Base-by-base conservation (phyloP, 2,329 filamentous ascomycete genomes). In the Nemania diffusa region DNA sequence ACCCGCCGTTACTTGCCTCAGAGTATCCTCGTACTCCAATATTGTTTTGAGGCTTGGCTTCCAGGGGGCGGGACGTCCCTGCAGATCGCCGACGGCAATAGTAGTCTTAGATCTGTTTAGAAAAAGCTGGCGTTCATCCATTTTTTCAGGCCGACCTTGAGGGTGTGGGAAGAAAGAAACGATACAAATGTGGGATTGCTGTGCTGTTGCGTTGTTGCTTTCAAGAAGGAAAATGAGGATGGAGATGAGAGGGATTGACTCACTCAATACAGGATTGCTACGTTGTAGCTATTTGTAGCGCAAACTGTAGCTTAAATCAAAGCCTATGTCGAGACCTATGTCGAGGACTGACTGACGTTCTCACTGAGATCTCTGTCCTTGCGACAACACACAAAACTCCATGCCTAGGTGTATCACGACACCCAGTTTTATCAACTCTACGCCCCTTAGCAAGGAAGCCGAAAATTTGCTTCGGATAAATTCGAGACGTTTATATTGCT, bases 1-100 rank as follows among this genome's bases (percentile, higher is more conserved):
- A 51, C 40, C 17, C 11, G n/a, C n/a, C 32, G 29, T 55, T 37
- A 64, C 62, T 70, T 70, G 68, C 65, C 62, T 68, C 17, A 61
- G 11, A 8, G n/a, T 51, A 40, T 65, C 62, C 0, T 42, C 29
- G 20, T 32, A 52, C 34, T 68, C 62, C n/a, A 27, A 32, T 32
- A 65, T 63, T 8, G 44, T 40, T 8, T 27, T 2, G 3, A 65
- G 51, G 15, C 8, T 13, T 20, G 62, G 65, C 17, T n/a, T 20
- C 59, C 58, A 66, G 3, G 51, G 50, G 13, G 11, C 20, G 24
- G 52, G 44, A 32, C 51, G 60, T 22, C 44, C 37, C 26, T 34
- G 27, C 3, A 58, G 52, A 24, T 46, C 20, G 24, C 42, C 24
- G 27, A 66, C 34, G 5, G 53, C 42, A 40, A 55, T 5, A 24